Conservation (phyloP, 2,329 filamentous ascomycete species). For the Colletotrichum lindemuthianum region DNA sequence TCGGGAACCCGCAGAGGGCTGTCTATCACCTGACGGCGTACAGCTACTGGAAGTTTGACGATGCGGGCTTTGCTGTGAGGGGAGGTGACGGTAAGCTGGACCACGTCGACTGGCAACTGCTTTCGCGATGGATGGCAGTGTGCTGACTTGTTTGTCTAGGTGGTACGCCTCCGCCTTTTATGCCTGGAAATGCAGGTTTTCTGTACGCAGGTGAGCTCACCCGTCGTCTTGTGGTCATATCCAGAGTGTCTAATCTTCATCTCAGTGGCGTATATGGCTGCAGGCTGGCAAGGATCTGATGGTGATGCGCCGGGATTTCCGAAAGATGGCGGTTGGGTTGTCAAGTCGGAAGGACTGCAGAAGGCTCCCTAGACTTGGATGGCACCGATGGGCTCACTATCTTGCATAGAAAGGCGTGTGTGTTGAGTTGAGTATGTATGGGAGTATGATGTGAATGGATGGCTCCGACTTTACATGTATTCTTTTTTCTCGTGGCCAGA, state of each 20-base stretch:
- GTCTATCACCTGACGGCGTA: constrained; percentile 53
- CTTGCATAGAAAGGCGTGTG: too few relatives aligned
- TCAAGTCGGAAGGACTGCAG: constrained; percentile 47
- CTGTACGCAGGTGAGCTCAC: constrained; percentile 43
- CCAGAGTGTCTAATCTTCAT: not conserved
- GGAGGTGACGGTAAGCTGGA: constrained; percentile 40
- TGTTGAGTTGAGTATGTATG: too few relatives aligned
- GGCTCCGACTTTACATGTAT: too few relatives aligned
- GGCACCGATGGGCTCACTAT: too few relatives aligned
- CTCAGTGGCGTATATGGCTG: constrained; percentile 49
- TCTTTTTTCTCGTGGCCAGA: too few relatives aligned
- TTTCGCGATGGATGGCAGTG: not conserved
- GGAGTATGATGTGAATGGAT: too few relatives aligned
- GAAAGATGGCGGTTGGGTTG: constrained; percentile 45
- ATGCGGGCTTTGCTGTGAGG: constrained; percentile 48
- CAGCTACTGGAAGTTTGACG: constrained; percentile 54
- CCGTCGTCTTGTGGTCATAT: rapidly evolving
- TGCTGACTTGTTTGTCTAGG: not conserved
- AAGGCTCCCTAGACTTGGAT: constrained; percentile 39
- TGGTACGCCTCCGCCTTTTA: constrained; percentile 46
- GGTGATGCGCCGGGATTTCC: constrained; percentile 49
- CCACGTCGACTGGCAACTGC: too few relatives aligned
- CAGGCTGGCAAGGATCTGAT: constrained; percentile 33
- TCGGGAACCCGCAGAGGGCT: constrained; percentile 54
- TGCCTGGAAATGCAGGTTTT: constrained; percentile 51